These are phyloP conservation scores for Wickerhamomyces subpelliculosus DNA, from an alignment of 805 yeast species.

Conservation along the genomic window DNA sequence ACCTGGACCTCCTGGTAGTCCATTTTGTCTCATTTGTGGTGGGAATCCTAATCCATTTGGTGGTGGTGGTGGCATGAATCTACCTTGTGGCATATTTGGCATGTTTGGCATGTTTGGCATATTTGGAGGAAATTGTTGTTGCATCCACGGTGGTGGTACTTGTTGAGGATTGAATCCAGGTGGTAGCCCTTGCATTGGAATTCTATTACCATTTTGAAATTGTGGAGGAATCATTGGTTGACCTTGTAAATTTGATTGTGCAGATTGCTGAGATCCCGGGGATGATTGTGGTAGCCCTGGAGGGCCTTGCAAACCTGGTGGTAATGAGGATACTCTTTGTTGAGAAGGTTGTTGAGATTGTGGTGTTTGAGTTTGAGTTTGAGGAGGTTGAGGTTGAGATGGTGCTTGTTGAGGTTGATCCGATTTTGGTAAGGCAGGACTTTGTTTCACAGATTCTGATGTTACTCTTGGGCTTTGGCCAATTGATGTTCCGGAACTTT, in stretches of 20 bases:
- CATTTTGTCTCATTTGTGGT: slow-evolving; percentile 9
- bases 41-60: slow-evolving; percentile 4
- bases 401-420: slow-evolving; percentile 3
- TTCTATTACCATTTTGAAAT: slow-evolving; percentile 10
- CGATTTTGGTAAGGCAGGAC: background rate
- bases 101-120: too few relatives aligned
- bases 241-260: too few relatives aligned
- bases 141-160: slow-evolving; percentile 11
- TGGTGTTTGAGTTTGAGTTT: slow-evolving; percentile 2
- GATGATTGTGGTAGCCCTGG: too few relatives aligned
- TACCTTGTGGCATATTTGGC: slow-evolving; percentile 7
- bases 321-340: slow-evolving; percentile 8
- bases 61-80: slow-evolving; percentile 15
- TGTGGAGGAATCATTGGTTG: too few relatives aligned
- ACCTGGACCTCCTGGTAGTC: too few relatives aligned
- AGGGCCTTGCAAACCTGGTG: slow-evolving; percentile 18
- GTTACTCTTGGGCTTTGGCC: too few relatives aligned
- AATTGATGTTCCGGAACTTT: too few relatives aligned
- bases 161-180: slow-evolving; percentile 13
- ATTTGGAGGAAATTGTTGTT: slow-evolving; percentile 1
- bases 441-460: background rate
- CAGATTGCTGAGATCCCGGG: slow-evolving; percentile 6
- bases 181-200: slow-evolving; percentile 9
- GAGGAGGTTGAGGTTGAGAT: background rate
- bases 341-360: slow-evolving; percentile 3